Evolutionary conservation across 2,329 filamentous ascomycete species (phyloP), one percentile per base, ranked within the genome.

Genomic region (Fusarium torulosum): DNA sequence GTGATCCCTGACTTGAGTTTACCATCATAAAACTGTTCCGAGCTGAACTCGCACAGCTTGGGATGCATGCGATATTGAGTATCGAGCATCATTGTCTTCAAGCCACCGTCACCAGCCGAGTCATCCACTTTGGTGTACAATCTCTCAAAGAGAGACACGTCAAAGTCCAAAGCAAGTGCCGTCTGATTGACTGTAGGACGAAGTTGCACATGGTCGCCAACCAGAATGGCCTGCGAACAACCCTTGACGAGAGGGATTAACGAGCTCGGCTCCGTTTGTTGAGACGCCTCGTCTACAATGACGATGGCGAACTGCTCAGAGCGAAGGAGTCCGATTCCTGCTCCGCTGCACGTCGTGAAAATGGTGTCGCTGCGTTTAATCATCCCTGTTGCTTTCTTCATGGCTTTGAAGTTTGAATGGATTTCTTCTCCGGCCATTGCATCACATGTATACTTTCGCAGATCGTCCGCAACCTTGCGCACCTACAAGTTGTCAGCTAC

Each of bases 151-250:
- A 83, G 69, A 0, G 80, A 82, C 3, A 82, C 69, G 25, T 83
- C 79, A 58, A 77, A 82, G 2, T 74, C 77, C 6, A 78, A 59
- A 0, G 75, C 63, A 9, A 74, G 61, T 1, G 79, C 75, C 38
- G 78, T 74, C 35, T 77, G 69, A 42, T 78, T 74, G 11, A 83
- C 78, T 0, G 79, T 27, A 27, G 82, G 80, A 17, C 80, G 75
- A 6, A 83, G 77, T 59, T 84, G 81, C 2, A 82, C 80, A 66
- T 84, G 81, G 47, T 84, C 81, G 1, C 81, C 81, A 2, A 84
- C 81, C 1, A 84, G 66, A 4, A 83, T 76, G 2, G 77, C 80
- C 46, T 77, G 78, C n/a, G 71, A 59, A 47, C 81, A 82, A 0
- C 80, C 79, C 53, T 81, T 83, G 11, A 79, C 75, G 4, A 82